Conservation (phyloP, 495 filamentous ascomycete genomes). For the Physcia stellaris region DNA sequence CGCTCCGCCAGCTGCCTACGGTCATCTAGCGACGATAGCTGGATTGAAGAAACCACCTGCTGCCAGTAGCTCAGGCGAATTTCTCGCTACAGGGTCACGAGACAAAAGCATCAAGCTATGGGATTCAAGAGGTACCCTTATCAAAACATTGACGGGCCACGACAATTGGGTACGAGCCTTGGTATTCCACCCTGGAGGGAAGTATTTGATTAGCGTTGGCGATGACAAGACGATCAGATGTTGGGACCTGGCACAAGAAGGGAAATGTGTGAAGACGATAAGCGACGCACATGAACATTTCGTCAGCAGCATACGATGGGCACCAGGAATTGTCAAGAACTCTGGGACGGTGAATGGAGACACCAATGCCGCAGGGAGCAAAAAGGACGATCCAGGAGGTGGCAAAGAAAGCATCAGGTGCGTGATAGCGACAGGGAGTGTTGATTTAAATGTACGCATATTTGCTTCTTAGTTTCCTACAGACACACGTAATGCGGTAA, state of each 20-base stretch:
- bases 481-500: no score
- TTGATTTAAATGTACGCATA: conserved; percentile 47
- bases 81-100: conserved; percentile 77
- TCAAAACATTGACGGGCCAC: conserved; percentile 81
- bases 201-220: conserved; percentile 71
- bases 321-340: conserved; percentile 55
- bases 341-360: conserved; percentile 39
- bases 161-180: conserved; percentile 91
- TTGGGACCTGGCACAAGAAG: conserved; percentile 90
- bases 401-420: conserved; percentile 40
- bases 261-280: conserved; percentile 73
- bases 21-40: conserved; percentile 62
- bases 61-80: conserved; percentile 63
- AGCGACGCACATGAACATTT: conserved; percentile 76
- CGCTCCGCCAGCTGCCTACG: conserved; percentile 68
- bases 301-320: conserved; percentile 80
- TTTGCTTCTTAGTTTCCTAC: conserved; percentile 30
- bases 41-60: conserved; percentile 74
- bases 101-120: conserved; percentile 89
- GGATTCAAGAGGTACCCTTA: conserved; percentile 71
- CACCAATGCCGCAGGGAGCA: conserved; percentile 29
- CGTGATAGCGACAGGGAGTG: conserved; percentile 50
- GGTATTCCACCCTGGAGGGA: conserved; percentile 87
- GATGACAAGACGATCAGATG: conserved; percentile 91
- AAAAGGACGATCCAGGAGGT: conserved; percentile 18